Percentiles rank a stretch among this genome's conserved stretches.
Conservation (phyloP, 2,329 filamentous ascomycete genomes). For the Botrytis hyacinthi region DNA sequence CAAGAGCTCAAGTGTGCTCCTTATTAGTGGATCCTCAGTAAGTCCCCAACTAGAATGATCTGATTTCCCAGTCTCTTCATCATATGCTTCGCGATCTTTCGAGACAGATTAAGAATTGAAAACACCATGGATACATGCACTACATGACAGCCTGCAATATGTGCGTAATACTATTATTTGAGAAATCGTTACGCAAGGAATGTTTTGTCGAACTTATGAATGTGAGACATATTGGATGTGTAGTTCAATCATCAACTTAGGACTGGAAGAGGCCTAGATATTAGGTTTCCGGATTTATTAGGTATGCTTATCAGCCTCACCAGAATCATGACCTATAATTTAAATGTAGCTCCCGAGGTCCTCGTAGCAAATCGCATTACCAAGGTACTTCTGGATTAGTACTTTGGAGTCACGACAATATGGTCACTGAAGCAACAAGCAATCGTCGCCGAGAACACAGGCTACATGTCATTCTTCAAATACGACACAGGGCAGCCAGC, state of each 20-base stretch:
- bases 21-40: background rate
- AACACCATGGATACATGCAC: background rate
- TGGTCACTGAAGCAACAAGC: background rate
- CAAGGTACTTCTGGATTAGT: background rate
- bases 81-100: background rate
- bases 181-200: background rate
- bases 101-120: background rate
- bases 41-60: background rate
- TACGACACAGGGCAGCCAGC: background rate
- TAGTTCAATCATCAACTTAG: background rate
- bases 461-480: background rate
- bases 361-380: background rate
- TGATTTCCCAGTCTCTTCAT: background rate
- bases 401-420: constrained; percentile 1
- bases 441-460: background rate
- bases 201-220: constrained; percentile 1
- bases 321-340: background rate
- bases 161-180: background rate
- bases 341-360: background rate
- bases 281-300: background rate
- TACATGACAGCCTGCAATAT: background rate
- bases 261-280: background rate
- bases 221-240: background rate
- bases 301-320: background rate
- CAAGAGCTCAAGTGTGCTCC: background rate